Evolutionary conservation across 768 basidiomycete genomes (phyloP), one percentile per base, ranked within the genome.

Genomic region (Mycena belliarum): DNA sequence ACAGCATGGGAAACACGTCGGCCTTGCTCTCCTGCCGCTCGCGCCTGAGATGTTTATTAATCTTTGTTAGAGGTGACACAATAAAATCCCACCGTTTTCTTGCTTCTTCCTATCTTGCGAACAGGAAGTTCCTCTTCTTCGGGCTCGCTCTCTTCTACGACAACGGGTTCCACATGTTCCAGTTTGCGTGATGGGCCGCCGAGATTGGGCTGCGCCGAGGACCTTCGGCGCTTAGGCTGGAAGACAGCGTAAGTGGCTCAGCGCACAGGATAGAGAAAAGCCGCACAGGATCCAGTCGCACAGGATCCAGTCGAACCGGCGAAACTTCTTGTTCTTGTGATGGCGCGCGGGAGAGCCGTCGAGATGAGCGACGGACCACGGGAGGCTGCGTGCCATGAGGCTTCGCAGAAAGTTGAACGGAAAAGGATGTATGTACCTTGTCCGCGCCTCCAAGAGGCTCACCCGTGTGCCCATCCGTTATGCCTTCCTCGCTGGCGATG

Each of bases 391-490:
- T 50, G 32, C 26, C 42, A 55, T 41, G 29, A 61, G 49, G 43
- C 42, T 55, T 47, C 21, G 60, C 37, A 20, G 59, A 38, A 26
- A 29, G 29, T 4, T 41, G 45, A 52, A 45, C 21, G 28, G 8
- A 26, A 37, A 28, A n/a, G n/a, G 40, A 18, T 7, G 63, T 69
- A 47, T n/a, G n/a, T 51, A 84, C 86, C 76, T 79, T 81, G 46
- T 69, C 66, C 47, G 71, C 74, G 43, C 74, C 78, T 64, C 72
- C 76, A 57, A 93, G 70, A 33, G 81, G 86, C 68, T 80, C 72
- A n/a, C 92, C 92, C 8, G 92, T 93, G n/a, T 85, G 60, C 21
- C 92, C 92, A 69, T 94, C 89, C 37, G 76, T 84, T 50, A 94
- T 93, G 6, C 91, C 92, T 54, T 91, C 86, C 59, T 90, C 88